phyloP scores from a whole-genome alignment of 2,329 filamentous ascomycete genomes.

The Verticillium klebahnii region DNA sequence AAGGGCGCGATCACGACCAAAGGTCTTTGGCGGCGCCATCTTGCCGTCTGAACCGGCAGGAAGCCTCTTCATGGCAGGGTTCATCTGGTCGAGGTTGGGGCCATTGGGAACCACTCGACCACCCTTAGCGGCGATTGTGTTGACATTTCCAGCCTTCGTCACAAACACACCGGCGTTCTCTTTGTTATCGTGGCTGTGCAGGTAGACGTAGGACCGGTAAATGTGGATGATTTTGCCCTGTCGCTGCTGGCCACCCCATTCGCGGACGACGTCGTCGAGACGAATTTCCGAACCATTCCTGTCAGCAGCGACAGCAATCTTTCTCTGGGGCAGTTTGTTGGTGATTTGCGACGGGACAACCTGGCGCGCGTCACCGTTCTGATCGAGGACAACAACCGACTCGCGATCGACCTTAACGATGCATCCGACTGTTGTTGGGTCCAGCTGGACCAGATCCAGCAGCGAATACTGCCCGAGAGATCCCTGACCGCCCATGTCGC shows the following conservation, averaged over 20 bases:
- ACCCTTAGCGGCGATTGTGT: slow-evolving; percentile 90
- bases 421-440: slow-evolving; percentile 86
- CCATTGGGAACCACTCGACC: slow-evolving; percentile 67
- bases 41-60: slow-evolving; percentile 43
- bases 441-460: slow-evolving; percentile 90
- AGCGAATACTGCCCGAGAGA: slow-evolving; percentile 85
- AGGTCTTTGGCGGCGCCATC: slow-evolving; percentile 68
- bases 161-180: slow-evolving; percentile 92
- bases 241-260: slow-evolving; percentile 78
- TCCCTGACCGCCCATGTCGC: slow-evolving; percentile 83
- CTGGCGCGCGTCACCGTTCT: slow-evolving; percentile 77
- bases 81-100: slow-evolving; percentile 85
- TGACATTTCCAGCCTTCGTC: slow-evolving; percentile 76
- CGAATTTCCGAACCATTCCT: slow-evolving; percentile 90
- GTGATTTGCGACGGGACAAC: slow-evolving; percentile 88
- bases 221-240: slow-evolving; percentile 91
- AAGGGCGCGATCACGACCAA: slow-evolving; percentile 76
- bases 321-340: slow-evolving; percentile 79
- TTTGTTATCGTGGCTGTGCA: slow-evolving; percentile 76
- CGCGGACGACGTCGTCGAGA: slow-evolving; percentile 86
- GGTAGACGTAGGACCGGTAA: slow-evolving; percentile 85
- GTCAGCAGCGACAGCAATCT: slow-evolving; percentile 85
- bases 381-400: slow-evolving; percentile 83
- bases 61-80: slow-evolving; percentile 77
- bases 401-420: slow-evolving; percentile 95